Conservation (phyloP, 208 protist species). For the Endotrypanum monterogeii region DNA sequence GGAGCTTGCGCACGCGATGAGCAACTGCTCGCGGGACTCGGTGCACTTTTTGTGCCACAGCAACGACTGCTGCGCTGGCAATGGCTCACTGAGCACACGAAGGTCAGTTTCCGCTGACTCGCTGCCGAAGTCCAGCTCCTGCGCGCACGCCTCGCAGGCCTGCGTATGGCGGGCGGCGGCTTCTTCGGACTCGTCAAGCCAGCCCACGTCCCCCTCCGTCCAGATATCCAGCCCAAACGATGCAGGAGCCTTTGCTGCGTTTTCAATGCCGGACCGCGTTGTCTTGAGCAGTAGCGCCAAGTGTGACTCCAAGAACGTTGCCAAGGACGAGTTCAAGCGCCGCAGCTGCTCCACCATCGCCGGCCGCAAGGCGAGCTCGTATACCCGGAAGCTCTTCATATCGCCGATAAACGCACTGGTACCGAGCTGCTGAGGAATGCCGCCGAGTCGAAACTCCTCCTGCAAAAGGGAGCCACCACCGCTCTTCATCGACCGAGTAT, state of each 20-base stretch:
- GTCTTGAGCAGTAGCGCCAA: constrained; percentile 38
- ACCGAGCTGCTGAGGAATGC: constrained; percentile 39
- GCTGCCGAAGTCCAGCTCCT: constrained; percentile 73
- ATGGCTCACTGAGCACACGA: constrained; percentile 21
- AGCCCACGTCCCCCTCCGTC: constrained; percentile 52
- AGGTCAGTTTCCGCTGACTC: constrained; percentile 56
- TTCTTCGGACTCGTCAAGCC: constrained; percentile 32
- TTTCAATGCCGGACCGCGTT: constrained; percentile 39
- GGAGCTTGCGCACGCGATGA: constrained; percentile 11
- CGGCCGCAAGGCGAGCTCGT: constrained; percentile 59
- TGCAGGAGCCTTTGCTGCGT: constrained; percentile 31
- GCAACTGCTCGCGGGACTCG: constrained; percentile 23
- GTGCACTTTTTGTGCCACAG: constrained; percentile 26
- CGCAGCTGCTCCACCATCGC: constrained; percentile 57
- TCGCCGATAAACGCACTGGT: constrained; percentile 56
- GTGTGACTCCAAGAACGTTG: constrained; percentile 40
- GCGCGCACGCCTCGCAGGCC: constrained; percentile 34
- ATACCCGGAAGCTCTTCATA: constrained; percentile 74
- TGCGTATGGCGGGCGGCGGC: constrained; percentile 10
- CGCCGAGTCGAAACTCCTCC: constrained; percentile 66
- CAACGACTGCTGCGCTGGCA: constrained; percentile 23
- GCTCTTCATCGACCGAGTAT: constrained; percentile 33
- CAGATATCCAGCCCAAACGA: constrained; percentile 39
- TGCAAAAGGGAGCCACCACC: constrained; percentile 47
- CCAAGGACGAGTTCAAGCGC: constrained; percentile 34